Evolutionary conservation across 306 rosid species (phyloP).

Genomic region (Quercus glauca): DNA sequence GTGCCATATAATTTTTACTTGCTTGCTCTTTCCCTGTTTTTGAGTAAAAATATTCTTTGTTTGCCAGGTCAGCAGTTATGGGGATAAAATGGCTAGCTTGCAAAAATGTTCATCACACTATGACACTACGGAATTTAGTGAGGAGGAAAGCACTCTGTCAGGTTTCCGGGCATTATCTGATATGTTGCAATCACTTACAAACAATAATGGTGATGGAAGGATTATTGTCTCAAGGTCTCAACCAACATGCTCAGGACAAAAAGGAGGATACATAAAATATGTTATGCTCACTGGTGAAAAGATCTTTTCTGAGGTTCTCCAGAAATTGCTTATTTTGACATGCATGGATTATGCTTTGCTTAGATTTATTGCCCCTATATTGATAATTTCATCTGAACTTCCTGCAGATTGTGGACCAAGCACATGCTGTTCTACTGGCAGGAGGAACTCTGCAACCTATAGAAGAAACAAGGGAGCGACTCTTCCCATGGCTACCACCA

Average conservation of each 20-base stretch:
- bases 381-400: conserved; percentile 31
- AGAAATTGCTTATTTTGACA: conserved; percentile 18
- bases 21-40: conserved; percentile 10
- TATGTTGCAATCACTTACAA: conserved; percentile 67
- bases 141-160: conserved; percentile 72
- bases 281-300: conserved; percentile 91
- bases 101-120: conserved; percentile 30
- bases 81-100: conserved; percentile 52
- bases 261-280: conserved; percentile 72
- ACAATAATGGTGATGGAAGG: conserved; percentile 78
- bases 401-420: conserved; percentile 72
- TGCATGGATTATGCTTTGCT: background rate
- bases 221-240: conserved; percentile 70
- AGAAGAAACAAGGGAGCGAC: conserved; percentile 90
- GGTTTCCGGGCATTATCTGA: conserved; percentile 75
- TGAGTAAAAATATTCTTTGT: conserved; percentile 21
- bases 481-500: conserved; percentile 71
- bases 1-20: conserved; percentile 12
- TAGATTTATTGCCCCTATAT: conserved; percentile 5
- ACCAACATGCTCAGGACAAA: conserved; percentile 37
- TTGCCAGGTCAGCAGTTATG: conserved; percentile 79
- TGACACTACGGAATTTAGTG: conserved; percentile 25
- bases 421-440: conserved; percentile 83
- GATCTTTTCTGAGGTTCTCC: conserved; percentile 85
- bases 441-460: conserved; percentile 95